These are phyloP conservation scores for Starmerella bombi DNA, from an alignment of 805 yeast genomes.

Conservation along the genomic window DNA sequence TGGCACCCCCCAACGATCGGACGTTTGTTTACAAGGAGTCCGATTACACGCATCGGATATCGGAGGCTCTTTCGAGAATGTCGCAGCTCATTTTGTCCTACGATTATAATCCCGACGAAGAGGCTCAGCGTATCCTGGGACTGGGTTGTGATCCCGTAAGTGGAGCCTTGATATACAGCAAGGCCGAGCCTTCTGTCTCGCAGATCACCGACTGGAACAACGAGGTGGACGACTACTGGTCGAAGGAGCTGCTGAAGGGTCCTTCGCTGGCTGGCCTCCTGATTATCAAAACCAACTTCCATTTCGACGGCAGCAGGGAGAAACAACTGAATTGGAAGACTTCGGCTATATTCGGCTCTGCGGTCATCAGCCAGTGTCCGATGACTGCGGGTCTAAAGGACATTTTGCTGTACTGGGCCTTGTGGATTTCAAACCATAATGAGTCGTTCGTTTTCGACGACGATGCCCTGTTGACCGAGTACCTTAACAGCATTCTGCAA, in stretches of 20 bases:
- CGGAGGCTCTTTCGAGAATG: constrained; percentile 32
- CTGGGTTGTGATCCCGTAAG: neutral
- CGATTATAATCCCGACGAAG: constrained; percentile 43
- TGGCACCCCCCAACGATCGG: constrained; percentile 21
- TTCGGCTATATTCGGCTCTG: neutral
- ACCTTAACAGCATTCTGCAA: constrained; percentile 32
- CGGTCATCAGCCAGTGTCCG: constrained; percentile 2
- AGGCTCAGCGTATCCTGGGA: constrained; percentile 13
- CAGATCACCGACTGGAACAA: constrained; percentile 7
- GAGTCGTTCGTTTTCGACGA: constrained; percentile 22
- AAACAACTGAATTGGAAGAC: constrained; percentile 4
- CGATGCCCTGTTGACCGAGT: constrained; percentile 27
- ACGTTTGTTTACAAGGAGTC: constrained; percentile 24
- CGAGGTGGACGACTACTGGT: constrained; percentile 12
- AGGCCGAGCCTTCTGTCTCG: neutral
- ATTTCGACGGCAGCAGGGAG: constrained; percentile 20
- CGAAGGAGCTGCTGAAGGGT: constrained; percentile 14
- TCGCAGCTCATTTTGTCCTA: constrained; percentile 44
- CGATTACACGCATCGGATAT: constrained; percentile 21
- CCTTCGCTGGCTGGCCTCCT: constrained; percentile 27
- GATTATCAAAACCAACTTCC: constrained; percentile 26
- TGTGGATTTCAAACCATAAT: constrained; percentile 22
- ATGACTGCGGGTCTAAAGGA: constrained; percentile 26
- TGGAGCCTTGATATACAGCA: neutral
- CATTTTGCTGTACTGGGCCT: constrained; percentile 27